These are phyloP conservation scores for Hericium coralloides DNA, from an alignment of 768 basidiomycete genomes.

Conservation along the genomic window DNA sequence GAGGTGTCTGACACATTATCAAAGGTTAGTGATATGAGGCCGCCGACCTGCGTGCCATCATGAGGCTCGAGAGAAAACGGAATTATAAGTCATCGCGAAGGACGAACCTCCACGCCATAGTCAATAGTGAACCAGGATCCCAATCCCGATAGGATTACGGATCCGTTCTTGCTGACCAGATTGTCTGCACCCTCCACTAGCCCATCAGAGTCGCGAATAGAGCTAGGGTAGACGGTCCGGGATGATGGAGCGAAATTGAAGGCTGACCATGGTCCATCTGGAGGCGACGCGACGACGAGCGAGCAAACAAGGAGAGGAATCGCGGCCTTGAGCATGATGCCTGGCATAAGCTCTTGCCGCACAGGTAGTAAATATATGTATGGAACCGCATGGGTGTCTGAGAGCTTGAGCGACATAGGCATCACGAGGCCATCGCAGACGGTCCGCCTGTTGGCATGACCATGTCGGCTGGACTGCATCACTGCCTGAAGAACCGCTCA, in stretches of 20 bases:
- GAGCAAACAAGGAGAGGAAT: neutral
- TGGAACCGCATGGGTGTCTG: too few species aligned
- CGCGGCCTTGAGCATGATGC: too few species aligned
- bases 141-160: neutral
- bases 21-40: conserved; percentile 41
- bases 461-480: too few species aligned
- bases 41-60: conserved; percentile 34
- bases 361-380: too few species aligned
- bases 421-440: too few species aligned
- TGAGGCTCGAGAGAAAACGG: neutral
- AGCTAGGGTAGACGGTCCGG: neutral
- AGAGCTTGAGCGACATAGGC: too few species aligned
- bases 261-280: neutral
- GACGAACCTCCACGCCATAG: neutral
- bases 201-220: neutral
- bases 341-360: too few species aligned
- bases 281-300: neutral
- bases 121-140: neutral
- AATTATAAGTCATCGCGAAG: neutral
- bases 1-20: conserved; percentile 24
- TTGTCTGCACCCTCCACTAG: neutral
- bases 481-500: too few species aligned
- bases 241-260: neutral
- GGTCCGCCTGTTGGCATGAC: too few species aligned
- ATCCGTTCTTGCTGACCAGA: neutral